These are phyloP conservation scores for Scolecobasidium constrictum DNA, from an alignment of 2,329 filamentous ascomycete species.

Conservation along the genomic window DNA sequence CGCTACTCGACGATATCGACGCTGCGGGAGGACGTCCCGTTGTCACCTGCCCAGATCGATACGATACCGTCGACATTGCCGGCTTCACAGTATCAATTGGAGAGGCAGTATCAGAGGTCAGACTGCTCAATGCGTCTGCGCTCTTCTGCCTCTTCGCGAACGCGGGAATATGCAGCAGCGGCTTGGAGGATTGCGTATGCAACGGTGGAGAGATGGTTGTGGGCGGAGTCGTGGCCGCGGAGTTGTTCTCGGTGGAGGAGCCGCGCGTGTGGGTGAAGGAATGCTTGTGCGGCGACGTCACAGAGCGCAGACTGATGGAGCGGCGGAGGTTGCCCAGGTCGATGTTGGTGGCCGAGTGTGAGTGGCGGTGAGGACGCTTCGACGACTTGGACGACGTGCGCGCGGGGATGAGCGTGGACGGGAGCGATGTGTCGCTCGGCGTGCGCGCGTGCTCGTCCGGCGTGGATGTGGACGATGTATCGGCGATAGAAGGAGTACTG, in stretches of 20 bases:
- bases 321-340: conserved; percentile 8
- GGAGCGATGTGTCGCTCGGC: not conserved
- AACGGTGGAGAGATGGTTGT: conserved; percentile 22
- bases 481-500: not conserved
- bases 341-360: conserved; percentile 2
- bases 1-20: conserved; percentile 2
- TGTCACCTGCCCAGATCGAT: not conserved
- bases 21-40: conserved; percentile 7
- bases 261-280: conserved; percentile 14
- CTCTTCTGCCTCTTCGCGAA: conserved; percentile 25
- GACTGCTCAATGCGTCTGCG: conserved; percentile 20
- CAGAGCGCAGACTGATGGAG: conserved; percentile 7
- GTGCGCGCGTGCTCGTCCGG: not conserved
- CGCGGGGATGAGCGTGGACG: not conserved
- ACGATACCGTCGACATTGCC: conserved; percentile 9
- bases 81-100: conserved; percentile 1
- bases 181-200: conserved; percentile 16
- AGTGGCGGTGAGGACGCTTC: conserved; percentile 1
- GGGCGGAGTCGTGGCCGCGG: conserved; percentile 21
- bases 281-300: conserved; percentile 28
- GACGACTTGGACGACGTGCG: conserved; percentile 1
- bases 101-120: not conserved
- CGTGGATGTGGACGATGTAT: not conserved
- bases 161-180: conserved; percentile 26
- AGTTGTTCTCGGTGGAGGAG: conserved; percentile 10